Base-by-base conservation (phyloP, 768 basidiomycete genomes). In the Suillus placidus region DNA sequence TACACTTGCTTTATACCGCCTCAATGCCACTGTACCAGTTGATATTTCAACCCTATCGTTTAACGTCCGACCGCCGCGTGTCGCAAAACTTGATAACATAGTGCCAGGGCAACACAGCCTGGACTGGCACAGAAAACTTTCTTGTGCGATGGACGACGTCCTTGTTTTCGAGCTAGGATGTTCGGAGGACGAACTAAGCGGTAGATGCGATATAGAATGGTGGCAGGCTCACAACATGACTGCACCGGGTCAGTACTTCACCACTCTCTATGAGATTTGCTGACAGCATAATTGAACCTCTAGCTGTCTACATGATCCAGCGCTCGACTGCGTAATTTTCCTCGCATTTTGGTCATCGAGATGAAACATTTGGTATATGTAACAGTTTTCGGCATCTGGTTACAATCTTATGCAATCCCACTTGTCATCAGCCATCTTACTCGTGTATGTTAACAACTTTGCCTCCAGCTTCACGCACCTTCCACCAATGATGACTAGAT, bases 141-240 rank as follows among this genome's bases (percentile, higher is more conserved):
- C 32, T 55, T 55, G 54, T 55, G 54, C 32, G 6, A 55, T n/a
- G 54, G 54, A 55, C 20, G 54, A 55, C 32, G 54, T 55, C 54
- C 54, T 55, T n/a, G 54, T 55, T 30, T 55, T 55, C 7, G 54
- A 55, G 20, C 34, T 34, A 20, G 54, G 2, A 55, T 55, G 54
- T n/a, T 55, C 20, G 20, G 54, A 55, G 32, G 54, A 55, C 6
- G 54, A 55, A n/a, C 6, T 10, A n/a, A 55, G 32, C 54, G 32
- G 32, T 34, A n/a, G 32, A 10, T 55, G 54, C 54, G 32, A 55
- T 55, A n/a, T 55, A 20, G 32, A 34, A 55, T 55, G 54, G 32
- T 55, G 54, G 32, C 54, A 55, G 20, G 18, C 32, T 34, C 54
- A 55, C 18, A 6, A 20, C 18, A 20, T 34, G 20, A 55, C 20